Evolutionary conservation across 163 green algal genomes (phyloP).

Genomic region (Scenedesmus sp.): DNA sequence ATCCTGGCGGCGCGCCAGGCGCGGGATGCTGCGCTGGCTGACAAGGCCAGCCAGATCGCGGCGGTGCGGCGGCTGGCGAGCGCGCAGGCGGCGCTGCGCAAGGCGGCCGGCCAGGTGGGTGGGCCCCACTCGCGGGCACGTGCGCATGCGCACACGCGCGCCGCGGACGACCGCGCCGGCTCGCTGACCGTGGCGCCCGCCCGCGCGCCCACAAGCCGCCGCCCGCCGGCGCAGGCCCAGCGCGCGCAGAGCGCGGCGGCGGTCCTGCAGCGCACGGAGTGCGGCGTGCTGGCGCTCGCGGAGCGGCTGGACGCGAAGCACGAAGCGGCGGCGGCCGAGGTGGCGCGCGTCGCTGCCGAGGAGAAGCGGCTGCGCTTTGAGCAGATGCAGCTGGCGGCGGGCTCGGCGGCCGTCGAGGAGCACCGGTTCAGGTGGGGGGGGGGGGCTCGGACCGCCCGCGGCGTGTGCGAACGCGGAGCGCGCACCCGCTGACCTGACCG

Average conservation of each 20-base stretch:
- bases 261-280: conserved; percentile 22
- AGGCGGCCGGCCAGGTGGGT: conserved; percentile 25
- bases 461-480: too few relatives aligned
- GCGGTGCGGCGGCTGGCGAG: conserved; percentile 63
- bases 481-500: neutral
- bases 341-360: conserved; percentile 61
- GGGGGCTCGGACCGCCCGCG: too few relatives aligned
- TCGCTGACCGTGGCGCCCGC: neutral
- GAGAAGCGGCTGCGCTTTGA: conserved; percentile 69
- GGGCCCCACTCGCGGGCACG: neutral
- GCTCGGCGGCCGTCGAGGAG: conserved; percentile 67
- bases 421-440: conserved; percentile 61
- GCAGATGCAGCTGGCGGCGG: conserved; percentile 71
- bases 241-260: conserved; percentile 30
- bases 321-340: conserved; percentile 57
- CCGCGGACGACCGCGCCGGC: neutral
- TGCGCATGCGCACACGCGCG: neutral
- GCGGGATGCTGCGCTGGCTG: conserved; percentile 57
- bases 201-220: too few relatives aligned
- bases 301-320: conserved; percentile 66
- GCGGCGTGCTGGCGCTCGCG: conserved; percentile 56
- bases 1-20: conserved; percentile 65
- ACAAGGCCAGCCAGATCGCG: conserved; percentile 69
- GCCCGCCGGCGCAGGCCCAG: conserved; percentile 4
- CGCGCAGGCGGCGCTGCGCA: conserved; percentile 50